Evolutionary conservation across 2,329 filamentous ascomycete genomes (phyloP).

Genomic region (Xylaria sp.): DNA sequence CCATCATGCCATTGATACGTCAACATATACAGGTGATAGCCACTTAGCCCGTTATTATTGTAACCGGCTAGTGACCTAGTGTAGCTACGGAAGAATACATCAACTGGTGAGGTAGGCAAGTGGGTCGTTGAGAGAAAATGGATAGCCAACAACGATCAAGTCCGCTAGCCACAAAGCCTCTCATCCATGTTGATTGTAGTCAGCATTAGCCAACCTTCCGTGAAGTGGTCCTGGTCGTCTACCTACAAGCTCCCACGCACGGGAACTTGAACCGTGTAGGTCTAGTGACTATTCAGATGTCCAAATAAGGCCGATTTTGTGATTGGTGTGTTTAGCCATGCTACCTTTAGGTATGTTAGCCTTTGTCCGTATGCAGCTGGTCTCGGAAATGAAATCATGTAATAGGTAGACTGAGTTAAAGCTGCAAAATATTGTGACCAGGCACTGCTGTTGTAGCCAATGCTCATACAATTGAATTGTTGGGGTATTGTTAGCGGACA

Average conservation of each 20-base stretch:
- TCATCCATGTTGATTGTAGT: conserved; percentile 12
- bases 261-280: neutral
- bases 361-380: neutral
- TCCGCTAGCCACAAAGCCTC: conserved; percentile 10
- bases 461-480: neutral
- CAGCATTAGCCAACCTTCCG: conserved; percentile 15
- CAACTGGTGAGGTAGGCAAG: conserved; percentile 17
- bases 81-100: conserved; percentile 30
- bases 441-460: neutral
- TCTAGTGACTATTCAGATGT: conserved; percentile 7
- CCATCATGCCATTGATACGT: conserved; percentile 16
- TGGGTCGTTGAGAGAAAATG: conserved; percentile 21
- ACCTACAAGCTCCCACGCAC: conserved; percentile 14
- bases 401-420: neutral
- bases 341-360: neutral
- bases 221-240: conserved; percentile 20
- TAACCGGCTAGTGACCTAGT: conserved; percentile 31
- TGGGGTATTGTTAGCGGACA: neutral
- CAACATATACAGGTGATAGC: conserved; percentile 20
- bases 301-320: neutral
- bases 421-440: neutral
- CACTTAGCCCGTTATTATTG: conserved; percentile 13
- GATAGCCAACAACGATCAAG: conserved; percentile 12
- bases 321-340: neutral
- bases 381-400: neutral